Conservation (phyloP, 768 basidiomycete genomes). For the Boletus edulis region DNA sequence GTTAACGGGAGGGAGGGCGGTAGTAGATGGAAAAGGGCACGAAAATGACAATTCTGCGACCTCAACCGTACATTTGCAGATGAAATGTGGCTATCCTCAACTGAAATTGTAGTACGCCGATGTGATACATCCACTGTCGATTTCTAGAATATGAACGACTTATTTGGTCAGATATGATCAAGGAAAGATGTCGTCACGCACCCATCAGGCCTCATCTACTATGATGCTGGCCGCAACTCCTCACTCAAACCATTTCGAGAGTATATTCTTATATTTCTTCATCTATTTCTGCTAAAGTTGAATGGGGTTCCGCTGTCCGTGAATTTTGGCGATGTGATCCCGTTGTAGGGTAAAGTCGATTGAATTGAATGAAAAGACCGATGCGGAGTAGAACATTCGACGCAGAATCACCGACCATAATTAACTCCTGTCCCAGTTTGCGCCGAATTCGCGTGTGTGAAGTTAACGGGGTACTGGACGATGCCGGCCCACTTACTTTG, state of each 20-base stretch:
- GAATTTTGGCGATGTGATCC: slow-evolving; percentile 11
- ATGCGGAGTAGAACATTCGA: slow-evolving; percentile 2
- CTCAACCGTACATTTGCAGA: background rate
- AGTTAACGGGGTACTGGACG: background rate
- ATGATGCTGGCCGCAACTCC: background rate
- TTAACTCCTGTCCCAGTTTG: background rate
- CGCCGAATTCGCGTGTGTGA: background rate
- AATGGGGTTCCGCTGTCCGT: background rate
- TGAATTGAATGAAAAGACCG: background rate
- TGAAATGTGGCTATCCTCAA: background rate
- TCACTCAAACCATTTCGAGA: background rate
- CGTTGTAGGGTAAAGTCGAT: background rate
- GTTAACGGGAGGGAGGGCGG: background rate
- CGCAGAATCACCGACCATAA: background rate
- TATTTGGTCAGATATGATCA: slow-evolving; percentile 2
- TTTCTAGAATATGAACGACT: background rate
- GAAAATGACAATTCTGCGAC: slow-evolving; percentile 6
- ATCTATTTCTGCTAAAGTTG: background rate
- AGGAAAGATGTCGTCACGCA: background rate
- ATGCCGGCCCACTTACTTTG: background rate
- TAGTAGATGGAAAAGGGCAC: slow-evolving; percentile 19
- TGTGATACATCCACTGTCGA: background rate
- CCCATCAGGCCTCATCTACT: background rate
- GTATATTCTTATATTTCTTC: too few relatives aligned
- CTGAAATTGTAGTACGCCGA: background rate